These are phyloP conservation scores for Penicillium carneum DNA, from an alignment of 2,329 filamentous ascomycete species.

Conservation along the genomic window DNA sequence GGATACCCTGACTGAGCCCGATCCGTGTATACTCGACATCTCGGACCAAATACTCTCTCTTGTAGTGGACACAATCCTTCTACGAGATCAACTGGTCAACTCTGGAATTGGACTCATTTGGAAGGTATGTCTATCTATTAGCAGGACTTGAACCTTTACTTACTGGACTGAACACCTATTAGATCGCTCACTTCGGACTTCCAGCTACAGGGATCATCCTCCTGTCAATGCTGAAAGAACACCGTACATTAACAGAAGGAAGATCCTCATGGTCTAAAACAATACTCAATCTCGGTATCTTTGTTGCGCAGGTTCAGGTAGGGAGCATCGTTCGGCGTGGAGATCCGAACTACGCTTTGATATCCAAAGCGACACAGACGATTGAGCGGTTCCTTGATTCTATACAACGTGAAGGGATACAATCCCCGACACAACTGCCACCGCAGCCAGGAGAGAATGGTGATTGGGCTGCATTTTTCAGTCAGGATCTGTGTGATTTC, in stretches of 20 bases:
- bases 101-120: conserved; percentile 39
- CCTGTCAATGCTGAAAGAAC: conserved; percentile 38
- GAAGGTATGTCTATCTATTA: conserved; percentile 31
- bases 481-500: conserved; percentile 38
- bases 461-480: conserved; percentile 36
- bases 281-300: conserved; percentile 38
- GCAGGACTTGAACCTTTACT: background rate
- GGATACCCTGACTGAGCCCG: conserved; percentile 35
- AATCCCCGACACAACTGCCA: conserved; percentile 11
- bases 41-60: conserved; percentile 39
- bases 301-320: conserved; percentile 39
- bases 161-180: background rate
- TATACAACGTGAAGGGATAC: conserved; percentile 27
- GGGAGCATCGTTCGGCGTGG: conserved; percentile 37
- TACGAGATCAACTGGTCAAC: conserved; percentile 39
- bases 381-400: conserved; percentile 40
- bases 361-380: conserved; percentile 38
- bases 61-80: conserved; percentile 37
- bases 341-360: conserved; percentile 38
- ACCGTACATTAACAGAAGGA: conserved; percentile 17
- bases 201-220: conserved; percentile 42
- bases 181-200: conserved; percentile 43
- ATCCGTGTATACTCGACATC: conserved; percentile 35
- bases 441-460: conserved; percentile 28
- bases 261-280: conserved; percentile 26